These are phyloP conservation scores for Apophysomyces sp. DNA, from an alignment of 371 early-diverging fungal genomes.

Conservation along the genomic window DNA sequence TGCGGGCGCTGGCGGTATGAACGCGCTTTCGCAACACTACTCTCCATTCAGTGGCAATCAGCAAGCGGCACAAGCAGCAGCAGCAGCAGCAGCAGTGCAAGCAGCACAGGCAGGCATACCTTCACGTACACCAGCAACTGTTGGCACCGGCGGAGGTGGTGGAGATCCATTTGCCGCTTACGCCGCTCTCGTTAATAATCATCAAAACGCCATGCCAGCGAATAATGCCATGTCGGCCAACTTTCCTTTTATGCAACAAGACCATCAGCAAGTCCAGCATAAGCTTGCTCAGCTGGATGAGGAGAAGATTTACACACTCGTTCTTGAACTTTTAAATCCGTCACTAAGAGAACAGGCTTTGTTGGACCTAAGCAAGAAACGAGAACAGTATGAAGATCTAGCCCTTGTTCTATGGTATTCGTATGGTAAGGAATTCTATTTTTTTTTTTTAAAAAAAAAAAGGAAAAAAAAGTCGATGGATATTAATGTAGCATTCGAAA, in stretches of 20 bases:
- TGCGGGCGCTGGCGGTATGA: conserved; percentile 18
- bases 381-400: conserved; percentile 93
- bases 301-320: conserved; percentile 85
- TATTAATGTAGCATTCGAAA: not conserved
- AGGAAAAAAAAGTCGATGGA: not conserved
- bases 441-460: not conserved
- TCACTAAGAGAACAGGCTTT: conserved; percentile 84
- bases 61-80: conserved; percentile 14
- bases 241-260: conserved; percentile 31
- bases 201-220: conserved; percentile 5
- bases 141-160: conserved; percentile 1
- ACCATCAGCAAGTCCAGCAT: conserved; percentile 32
- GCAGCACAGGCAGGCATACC: conserved; percentile 16
- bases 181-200: conserved; percentile 14
- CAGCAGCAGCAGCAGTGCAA: conserved; percentile 19
- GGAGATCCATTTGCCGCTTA: conserved; percentile 17
- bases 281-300: conserved; percentile 63
- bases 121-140: conserved; percentile 4
- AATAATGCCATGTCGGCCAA: conserved; percentile 10
- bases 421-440: conserved; percentile 64
- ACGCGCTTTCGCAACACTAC: conserved; percentile 41
- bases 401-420: conserved; percentile 97
- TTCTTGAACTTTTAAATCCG: conserved; percentile 82
- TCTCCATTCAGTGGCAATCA: conserved; percentile 22
- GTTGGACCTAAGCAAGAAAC: conserved; percentile 88